A percentile compares a stretch with the other conserved stretches of the same genome.
Evolutionary conservation across 495 filamentous ascomycete species (phyloP).

Genomic region (Amphirosellinia nigrospora): DNA sequence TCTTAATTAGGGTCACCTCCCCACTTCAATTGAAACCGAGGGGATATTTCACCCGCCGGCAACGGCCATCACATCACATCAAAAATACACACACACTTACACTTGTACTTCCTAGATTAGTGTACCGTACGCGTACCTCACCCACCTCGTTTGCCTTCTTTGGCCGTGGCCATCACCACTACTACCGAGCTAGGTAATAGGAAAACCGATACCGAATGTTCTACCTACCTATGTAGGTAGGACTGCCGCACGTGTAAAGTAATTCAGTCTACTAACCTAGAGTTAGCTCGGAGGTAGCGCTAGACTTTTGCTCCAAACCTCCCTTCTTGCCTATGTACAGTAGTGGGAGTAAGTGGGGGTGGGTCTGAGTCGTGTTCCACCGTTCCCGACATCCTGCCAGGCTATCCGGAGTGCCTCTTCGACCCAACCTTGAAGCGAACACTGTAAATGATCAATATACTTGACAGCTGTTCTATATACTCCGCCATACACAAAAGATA

Average conservation of each 20-base stretch:
- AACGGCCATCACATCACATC: conserved; percentile 4
- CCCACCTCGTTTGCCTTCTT: background rate
- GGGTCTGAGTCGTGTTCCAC: conserved; percentile 12
- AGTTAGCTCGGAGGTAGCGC: no score
- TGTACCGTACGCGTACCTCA: background rate
- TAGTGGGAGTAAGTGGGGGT: background rate
- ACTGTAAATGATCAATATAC: no score
- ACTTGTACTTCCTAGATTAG: no score
- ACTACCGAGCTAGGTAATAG: background rate
- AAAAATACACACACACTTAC: no score
- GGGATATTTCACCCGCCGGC: background rate
- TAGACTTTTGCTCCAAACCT: background rate
- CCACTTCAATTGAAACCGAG: conserved; percentile 2
- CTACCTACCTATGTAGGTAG: no score
- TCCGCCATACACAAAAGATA: background rate
- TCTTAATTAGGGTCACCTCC: conserved; percentile 5
- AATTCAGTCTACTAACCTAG: no score
- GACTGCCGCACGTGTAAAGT: no score
- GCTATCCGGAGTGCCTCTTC: background rate
- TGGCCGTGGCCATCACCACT: no score
- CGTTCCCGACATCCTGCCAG: background rate
- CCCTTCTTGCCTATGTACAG: background rate
- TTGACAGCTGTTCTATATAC: background rate
- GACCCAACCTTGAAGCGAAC: no score
- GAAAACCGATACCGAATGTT: no score